These are phyloP conservation scores for Suillus brevipes DNA, from an alignment of 768 basidiomycete species.

Conservation along the genomic window DNA sequence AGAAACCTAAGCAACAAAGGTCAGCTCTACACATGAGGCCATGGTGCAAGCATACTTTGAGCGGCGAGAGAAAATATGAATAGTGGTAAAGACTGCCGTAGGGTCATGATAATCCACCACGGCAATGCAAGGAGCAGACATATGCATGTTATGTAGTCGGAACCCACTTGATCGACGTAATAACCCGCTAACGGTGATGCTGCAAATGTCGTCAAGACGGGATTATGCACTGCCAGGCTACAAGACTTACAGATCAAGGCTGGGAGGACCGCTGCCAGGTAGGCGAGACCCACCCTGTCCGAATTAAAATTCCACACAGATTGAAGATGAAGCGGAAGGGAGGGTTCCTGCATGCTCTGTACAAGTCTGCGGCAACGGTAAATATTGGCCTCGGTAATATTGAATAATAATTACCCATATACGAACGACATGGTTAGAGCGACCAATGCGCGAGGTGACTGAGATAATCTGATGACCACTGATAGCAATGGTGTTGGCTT, in stretches of 20 bases:
- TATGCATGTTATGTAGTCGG: slow-evolving; percentile 52
- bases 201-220: slow-evolving; percentile 24
- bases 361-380: slow-evolving; percentile 39
- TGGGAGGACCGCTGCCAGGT: slow-evolving; percentile 63
- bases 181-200: slow-evolving; percentile 63
- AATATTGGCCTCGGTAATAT: neutral
- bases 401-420: slow-evolving; percentile 47
- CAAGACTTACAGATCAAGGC: slow-evolving; percentile 57
- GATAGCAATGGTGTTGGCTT: slow-evolving; percentile 38
- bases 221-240: neutral
- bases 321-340: slow-evolving; percentile 57
- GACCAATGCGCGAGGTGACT: slow-evolving; percentile 50
- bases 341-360: slow-evolving; percentile 53
- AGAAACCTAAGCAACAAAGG: slow-evolving; percentile 48
- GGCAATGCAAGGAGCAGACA: slow-evolving; percentile 56
- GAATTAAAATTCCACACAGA: slow-evolving; percentile 48
- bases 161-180: slow-evolving; percentile 53
- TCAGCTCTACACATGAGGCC: slow-evolving; percentile 2
- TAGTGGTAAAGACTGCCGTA: slow-evolving; percentile 51
- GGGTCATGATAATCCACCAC: slow-evolving; percentile 59
- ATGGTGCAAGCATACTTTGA: slow-evolving; percentile 44
- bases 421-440: slow-evolving; percentile 47
- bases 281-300: slow-evolving; percentile 61
- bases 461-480: slow-evolving; percentile 43
- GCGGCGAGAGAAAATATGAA: slow-evolving; percentile 44